A percentile compares a stretch with the other conserved stretches of the same genome.
Evolutionary conservation across 768 basidiomycete genomes (phyloP).

Genomic region (Pleurotus salmoneostramineus): DNA sequence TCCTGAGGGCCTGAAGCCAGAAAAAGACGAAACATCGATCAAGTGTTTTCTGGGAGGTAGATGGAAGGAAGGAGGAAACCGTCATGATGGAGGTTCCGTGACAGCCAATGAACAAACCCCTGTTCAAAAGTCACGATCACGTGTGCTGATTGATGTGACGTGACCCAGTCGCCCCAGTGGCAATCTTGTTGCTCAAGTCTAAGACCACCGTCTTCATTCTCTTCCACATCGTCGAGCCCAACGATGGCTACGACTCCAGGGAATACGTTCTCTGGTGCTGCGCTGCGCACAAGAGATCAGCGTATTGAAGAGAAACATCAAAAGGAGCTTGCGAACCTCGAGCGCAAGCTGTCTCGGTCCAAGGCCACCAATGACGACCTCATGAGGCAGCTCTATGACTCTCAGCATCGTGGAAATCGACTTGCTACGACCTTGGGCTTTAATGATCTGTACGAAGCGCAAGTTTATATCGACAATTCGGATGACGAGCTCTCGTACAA

Average conservation of each 20-base stretch:
- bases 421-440: conserved; percentile 44
- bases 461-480: conserved; percentile 32
- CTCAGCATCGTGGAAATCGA: conserved; percentile 27
- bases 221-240: background rate
- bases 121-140: too few species aligned
- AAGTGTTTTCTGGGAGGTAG: too few species aligned
- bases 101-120: too few species aligned
- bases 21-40: too few species aligned
- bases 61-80: too few species aligned
- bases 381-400: conserved; percentile 34
- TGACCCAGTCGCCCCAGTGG: too few species aligned
- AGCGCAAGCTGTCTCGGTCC: conserved; percentile 26
- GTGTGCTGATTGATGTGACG: too few species aligned
- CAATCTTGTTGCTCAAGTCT: too few species aligned
- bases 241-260: background rate
- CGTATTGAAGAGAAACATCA: conserved; percentile 28
- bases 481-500: conserved; percentile 29
- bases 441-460: conserved; percentile 35
- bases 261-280: conserved; percentile 24
- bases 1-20: too few species aligned
- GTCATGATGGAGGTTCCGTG: too few species aligned
- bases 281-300: conserved; percentile 33
- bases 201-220: background rate
- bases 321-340: conserved; percentile 24
- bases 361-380: conserved; percentile 29